A percentile compares a stretch with the other conserved stretches of the same genome.
Evolutionary conservation across 2,329 filamentous ascomycete genomes (phyloP).

Genomic region (Monilinia polystroma): DNA sequence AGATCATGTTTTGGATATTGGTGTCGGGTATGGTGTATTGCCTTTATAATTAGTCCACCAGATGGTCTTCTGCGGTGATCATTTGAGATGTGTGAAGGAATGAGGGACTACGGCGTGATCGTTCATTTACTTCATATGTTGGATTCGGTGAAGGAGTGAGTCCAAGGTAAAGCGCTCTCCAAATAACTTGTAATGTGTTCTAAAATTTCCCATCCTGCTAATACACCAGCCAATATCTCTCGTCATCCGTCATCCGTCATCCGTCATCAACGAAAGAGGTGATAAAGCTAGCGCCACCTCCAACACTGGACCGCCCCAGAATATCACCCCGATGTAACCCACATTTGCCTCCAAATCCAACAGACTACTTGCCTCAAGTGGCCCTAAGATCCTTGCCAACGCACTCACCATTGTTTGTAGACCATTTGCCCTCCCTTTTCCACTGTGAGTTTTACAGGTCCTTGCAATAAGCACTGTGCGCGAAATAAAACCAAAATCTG

Average conservation of each 20-base stretch:
- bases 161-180: background rate
- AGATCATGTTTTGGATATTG: background rate
- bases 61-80: background rate
- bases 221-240: background rate
- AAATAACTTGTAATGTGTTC: background rate
- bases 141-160: background rate
- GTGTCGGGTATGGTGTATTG: no score
- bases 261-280: constrained; percentile 15
- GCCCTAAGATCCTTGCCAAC: constrained; percentile 12
- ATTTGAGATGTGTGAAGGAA: background rate
- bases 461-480: constrained; percentile 4
- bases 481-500: constrained; percentile 6
- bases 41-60: no score
- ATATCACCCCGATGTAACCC: background rate
- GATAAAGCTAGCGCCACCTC: background rate
- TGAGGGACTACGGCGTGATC: background rate
- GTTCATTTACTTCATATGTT: background rate
- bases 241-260: constrained; percentile 17
- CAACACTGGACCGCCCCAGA: background rate
- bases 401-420: background rate
- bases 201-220: background rate
- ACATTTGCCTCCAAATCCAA: constrained; percentile 2
- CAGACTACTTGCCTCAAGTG: background rate
- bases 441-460: constrained; percentile 4
- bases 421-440: constrained; percentile 11